phyloP scores from a whole-genome alignment of 1,139 yeast species.

The Entelexis sorbosivorans region DNA sequence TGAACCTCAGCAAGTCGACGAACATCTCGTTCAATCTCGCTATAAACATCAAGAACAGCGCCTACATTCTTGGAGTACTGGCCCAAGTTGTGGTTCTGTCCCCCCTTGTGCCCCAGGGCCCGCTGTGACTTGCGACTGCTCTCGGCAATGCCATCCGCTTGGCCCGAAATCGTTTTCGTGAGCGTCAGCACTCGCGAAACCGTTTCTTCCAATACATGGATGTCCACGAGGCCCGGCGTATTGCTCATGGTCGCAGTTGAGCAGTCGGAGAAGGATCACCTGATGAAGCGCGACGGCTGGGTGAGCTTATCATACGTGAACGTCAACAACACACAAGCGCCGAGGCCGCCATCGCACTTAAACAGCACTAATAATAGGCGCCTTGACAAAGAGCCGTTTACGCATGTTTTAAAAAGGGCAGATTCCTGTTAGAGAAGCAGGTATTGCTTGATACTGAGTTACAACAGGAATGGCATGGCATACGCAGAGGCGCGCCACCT shows the following conservation, averaged over 20 bases:
- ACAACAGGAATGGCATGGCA: too few relatives aligned
- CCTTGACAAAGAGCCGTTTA: too few relatives aligned
- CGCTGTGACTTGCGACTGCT: constrained; percentile 17
- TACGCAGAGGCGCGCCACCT: too few relatives aligned
- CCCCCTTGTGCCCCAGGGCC: constrained; percentile 13
- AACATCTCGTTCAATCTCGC: constrained; percentile 57
- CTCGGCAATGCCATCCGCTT: constrained; percentile 12
- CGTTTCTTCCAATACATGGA: constrained; percentile 69
- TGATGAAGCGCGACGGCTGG: background rate
- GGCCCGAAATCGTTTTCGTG: constrained; percentile 43
- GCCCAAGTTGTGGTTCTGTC: constrained; percentile 11
- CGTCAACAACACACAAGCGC: too few relatives aligned
- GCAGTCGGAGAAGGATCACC: background rate
- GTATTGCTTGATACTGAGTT: too few relatives aligned
- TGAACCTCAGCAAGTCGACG: constrained; percentile 28
- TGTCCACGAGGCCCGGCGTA: constrained; percentile 35
- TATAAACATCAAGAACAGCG: constrained; percentile 48
- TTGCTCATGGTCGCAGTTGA: constrained; percentile 4
- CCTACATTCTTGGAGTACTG: constrained; percentile 32
- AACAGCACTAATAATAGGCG: too few relatives aligned
- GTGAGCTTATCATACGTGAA: background rate
- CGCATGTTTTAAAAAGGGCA: too few relatives aligned
- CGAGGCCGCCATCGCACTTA: too few relatives aligned
- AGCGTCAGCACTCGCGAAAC: constrained; percentile 48
- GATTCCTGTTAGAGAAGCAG: too few relatives aligned